Conservation (phyloP, 768 basidiomycete genomes). For the Boletus bicolor region DNA sequence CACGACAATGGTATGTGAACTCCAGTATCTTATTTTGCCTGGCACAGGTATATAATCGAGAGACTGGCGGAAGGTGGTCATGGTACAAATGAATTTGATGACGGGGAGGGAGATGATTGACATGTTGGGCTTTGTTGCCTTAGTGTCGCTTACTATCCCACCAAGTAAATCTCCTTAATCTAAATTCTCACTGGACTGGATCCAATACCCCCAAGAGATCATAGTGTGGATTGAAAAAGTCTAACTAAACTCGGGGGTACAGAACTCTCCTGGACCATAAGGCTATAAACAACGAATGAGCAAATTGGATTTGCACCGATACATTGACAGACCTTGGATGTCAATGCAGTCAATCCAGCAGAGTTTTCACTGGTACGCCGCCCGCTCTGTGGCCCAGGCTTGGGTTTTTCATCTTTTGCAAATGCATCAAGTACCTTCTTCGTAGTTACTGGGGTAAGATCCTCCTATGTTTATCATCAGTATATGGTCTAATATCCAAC, state of each 20-base stretch:
- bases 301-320: background rate
- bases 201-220: background rate
- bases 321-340: constrained; percentile 55
- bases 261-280: constrained; percentile 90
- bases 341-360: constrained; percentile 79
- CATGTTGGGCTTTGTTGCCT: background rate
- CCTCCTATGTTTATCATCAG: constrained; percentile 55
- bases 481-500: background rate
- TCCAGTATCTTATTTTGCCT: constrained; percentile 8
- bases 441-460: constrained; percentile 72
- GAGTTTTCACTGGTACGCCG: constrained; percentile 91
- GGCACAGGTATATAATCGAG: constrained; percentile 60
- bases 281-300: constrained; percentile 50
- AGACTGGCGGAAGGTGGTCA: constrained; percentile 72
- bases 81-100: constrained; percentile 70
- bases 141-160: background rate
- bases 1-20: background rate
- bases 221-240: constrained; percentile 11
- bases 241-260: constrained; percentile 80
- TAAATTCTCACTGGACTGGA: background rate
- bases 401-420: constrained; percentile 78
- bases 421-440: constrained; percentile 79
- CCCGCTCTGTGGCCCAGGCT: constrained; percentile 90
- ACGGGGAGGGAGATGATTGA: constrained; percentile 81
- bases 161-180: background rate